phyloP scores from a whole-genome alignment of 1,284 basidiomycete species.

The Caloboletus inedulis region DNA sequence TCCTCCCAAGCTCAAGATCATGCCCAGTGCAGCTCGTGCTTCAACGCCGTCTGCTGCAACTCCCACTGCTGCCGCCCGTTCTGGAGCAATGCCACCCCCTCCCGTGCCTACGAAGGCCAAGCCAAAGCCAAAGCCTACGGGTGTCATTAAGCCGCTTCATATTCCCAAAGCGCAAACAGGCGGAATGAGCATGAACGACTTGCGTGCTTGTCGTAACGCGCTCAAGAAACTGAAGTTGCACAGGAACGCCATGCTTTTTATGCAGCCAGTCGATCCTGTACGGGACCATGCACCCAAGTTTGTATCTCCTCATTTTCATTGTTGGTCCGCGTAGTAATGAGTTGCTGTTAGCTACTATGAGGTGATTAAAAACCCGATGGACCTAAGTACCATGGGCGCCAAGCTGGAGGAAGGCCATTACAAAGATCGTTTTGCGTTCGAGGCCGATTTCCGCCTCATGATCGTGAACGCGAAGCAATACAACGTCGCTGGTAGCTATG shows the following conservation, averaged over 20 bases:
- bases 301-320: constrained; percentile 29
- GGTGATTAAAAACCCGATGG: constrained; percentile 92
- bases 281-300: constrained; percentile 83
- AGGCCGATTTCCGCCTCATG: constrained; percentile 87
- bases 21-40: constrained; percentile 29
- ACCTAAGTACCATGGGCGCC: constrained; percentile 84
- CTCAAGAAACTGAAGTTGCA: constrained; percentile 78
- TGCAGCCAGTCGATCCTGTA: constrained; percentile 88
- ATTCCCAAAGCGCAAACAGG: constrained; percentile 72
- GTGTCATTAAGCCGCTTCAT: constrained; percentile 44
- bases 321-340: constrained; percentile 3
- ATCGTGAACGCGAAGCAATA: constrained; percentile 86
- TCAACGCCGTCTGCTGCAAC: constrained; percentile 19
- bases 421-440: constrained; percentile 79
- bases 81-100: constrained; percentile 30
- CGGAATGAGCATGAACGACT: constrained; percentile 80
- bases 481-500: constrained; percentile 72
- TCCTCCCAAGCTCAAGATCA: constrained; percentile 57
- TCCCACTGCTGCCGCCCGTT: constrained; percentile 21
- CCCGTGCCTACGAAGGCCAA: constrained; percentile 39
- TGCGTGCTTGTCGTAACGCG: constrained; percentile 76
- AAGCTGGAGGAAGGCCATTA: constrained; percentile 91
- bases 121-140: constrained; percentile 34
- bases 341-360: constrained; percentile 71
- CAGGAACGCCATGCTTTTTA: constrained; percentile 73